phyloP scores from a whole-genome alignment of 2,329 filamentous ascomycete species.

The Fusarium nelsonii region DNA sequence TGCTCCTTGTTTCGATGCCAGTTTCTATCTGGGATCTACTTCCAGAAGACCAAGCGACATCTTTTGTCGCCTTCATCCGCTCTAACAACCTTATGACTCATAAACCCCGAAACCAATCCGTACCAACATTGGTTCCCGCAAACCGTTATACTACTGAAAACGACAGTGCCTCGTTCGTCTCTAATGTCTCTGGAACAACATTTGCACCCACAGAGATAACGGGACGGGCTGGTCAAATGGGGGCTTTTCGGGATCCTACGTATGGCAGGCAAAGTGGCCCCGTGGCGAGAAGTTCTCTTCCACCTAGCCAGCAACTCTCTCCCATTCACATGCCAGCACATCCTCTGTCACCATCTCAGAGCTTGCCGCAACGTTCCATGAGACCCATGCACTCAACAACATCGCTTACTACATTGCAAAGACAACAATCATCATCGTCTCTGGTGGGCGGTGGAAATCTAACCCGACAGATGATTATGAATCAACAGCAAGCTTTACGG shows the following conservation, averaged over 20 bases:
- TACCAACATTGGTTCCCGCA: conserved; percentile 44
- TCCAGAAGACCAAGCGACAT: conserved; percentile 68
- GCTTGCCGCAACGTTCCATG: conserved; percentile 31
- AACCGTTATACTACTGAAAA: conserved; percentile 40
- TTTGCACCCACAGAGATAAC: conserved; percentile 50
- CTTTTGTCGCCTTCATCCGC: conserved; percentile 69
- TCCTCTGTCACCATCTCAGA: conserved; percentile 42
- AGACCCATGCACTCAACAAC: conserved; percentile 43
- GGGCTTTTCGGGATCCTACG: conserved; percentile 39
- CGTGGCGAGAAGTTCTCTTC: conserved; percentile 18
- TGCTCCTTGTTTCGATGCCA: conserved; percentile 69
- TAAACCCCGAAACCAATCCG: conserved; percentile 41
- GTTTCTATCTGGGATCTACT: conserved; percentile 71
- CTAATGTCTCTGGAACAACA: conserved; percentile 52
- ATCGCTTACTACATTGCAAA: conserved; percentile 43
- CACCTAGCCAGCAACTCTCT: conserved; percentile 41
- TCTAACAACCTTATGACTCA: conserved; percentile 66
- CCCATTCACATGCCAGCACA: conserved; percentile 33
- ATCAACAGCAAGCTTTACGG: conserved; percentile 58
- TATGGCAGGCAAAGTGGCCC: conserved; percentile 34
- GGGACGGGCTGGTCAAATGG: conserved; percentile 37
- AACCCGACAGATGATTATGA: conserved; percentile 59
- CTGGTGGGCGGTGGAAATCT: conserved; percentile 47
- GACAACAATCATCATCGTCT: conserved; percentile 41
- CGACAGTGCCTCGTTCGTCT: conserved; percentile 50